A percentile compares a stretch with the other conserved stretches of the same genome.
Evolutionary conservation across 2,329 filamentous ascomycete species (phyloP).

Genomic region (Phialocephala subalpina): DNA sequence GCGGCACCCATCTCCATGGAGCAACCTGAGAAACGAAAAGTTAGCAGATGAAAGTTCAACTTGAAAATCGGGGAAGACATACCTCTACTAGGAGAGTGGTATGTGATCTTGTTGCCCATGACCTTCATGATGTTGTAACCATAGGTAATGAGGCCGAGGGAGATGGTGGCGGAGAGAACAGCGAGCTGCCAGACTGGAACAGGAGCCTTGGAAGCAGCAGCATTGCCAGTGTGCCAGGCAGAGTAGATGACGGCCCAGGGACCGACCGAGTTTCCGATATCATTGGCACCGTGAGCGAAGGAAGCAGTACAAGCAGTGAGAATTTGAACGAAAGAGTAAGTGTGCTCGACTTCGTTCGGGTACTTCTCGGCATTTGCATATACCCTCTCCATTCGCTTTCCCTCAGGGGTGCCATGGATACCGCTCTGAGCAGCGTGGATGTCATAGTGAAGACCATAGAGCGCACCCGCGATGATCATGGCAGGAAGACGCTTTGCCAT

Average conservation of each 20-base stretch:
- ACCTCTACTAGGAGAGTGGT: conserved; percentile 64
- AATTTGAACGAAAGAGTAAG: conserved; percentile 61
- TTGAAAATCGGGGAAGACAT: background rate
- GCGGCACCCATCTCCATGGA: conserved; percentile 85
- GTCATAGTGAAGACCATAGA: conserved; percentile 84
- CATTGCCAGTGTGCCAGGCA: conserved; percentile 69
- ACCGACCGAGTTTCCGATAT: conserved; percentile 76
- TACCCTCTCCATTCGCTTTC: conserved; percentile 72
- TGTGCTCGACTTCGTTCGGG: conserved; percentile 73
- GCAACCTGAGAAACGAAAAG: conserved; percentile 48
- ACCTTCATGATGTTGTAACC: conserved; percentile 89
- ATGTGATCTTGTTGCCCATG: conserved; percentile 84
- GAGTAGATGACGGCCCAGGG: conserved; percentile 76
- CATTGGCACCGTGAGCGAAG: conserved; percentile 75
- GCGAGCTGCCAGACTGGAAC: conserved; percentile 82
- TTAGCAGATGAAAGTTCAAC: background rate
- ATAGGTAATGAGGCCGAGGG: conserved; percentile 74
- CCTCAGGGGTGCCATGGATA: conserved; percentile 75
- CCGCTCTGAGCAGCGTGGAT: conserved; percentile 81
- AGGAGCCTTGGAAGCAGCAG: conserved; percentile 66
- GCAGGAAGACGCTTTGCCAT: conserved; percentile 73
- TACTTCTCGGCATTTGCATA: conserved; percentile 72
- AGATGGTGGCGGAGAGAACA: conserved; percentile 70
- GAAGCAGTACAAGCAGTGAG: conserved; percentile 59
- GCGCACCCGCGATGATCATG: conserved; percentile 64